Evolutionary conservation across 1,284 basidiomycete genomes (phyloP).

Genomic region (Gomphus bonarii): DNA sequence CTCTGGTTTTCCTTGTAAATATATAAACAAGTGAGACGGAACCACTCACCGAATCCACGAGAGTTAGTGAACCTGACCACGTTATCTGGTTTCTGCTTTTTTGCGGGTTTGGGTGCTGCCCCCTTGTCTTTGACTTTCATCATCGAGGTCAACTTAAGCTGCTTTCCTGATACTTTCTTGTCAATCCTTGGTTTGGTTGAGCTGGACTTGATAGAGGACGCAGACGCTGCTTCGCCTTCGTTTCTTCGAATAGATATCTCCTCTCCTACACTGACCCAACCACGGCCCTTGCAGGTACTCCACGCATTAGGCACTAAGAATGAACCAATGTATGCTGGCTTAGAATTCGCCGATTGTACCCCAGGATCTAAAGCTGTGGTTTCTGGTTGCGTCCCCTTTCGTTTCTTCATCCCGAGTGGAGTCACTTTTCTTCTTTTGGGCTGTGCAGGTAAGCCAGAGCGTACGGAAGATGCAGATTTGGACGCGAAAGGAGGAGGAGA

Average conservation of each 20-base stretch:
- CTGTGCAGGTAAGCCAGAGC: conserved; percentile 15
- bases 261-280: conserved; percentile 60
- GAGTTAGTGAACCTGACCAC: conserved; percentile 60
- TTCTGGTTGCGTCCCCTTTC: background rate
- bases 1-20: conserved; percentile 30
- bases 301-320: conserved; percentile 68
- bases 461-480: conserved; percentile 12
- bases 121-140: conserved; percentile 44
- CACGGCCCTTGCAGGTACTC: conserved; percentile 66
- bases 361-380: background rate
- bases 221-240: conserved; percentile 22
- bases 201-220: conserved; percentile 14
- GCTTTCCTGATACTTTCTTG: conserved; percentile 25
- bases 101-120: conserved; percentile 18
- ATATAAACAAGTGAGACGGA: background rate
- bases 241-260: conserved; percentile 48
- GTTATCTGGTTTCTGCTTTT: conserved; percentile 46
- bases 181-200: conserved; percentile 14
- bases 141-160: conserved; percentile 55
- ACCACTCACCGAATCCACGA: conserved; percentile 48
- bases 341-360: background rate
- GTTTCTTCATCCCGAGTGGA: conserved; percentile 14
- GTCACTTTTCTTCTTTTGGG: conserved; percentile 45
- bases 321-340: conserved; percentile 48
- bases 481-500: conserved; percentile 23